These are phyloP conservation scores for Casuarina equisetifolia DNA, from an alignment of 306 rosid species.

Conservation along the genomic window DNA sequence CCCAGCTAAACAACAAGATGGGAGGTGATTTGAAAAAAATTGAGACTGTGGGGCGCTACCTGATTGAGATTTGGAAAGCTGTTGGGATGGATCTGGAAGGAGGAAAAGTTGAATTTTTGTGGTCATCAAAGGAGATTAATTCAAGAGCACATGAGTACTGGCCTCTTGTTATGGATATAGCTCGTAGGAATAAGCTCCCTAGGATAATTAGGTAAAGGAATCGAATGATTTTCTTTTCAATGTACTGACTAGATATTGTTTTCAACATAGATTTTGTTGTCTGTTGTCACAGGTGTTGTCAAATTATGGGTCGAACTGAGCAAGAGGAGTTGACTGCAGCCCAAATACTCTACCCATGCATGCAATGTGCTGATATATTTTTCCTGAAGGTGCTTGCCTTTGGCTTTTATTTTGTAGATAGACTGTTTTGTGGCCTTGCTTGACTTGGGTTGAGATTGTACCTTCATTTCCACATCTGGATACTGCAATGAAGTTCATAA, in stretches of 20 bases:
- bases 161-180: constrained; percentile 89
- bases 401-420: background rate
- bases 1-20: constrained; percentile 82
- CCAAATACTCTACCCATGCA: constrained; percentile 88
- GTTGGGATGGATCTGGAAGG: constrained; percentile 69
- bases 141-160: constrained; percentile 69
- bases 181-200: constrained; percentile 67
- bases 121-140: constrained; percentile 84
- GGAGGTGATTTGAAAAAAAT: constrained; percentile 85
- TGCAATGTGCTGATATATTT: constrained; percentile 97
- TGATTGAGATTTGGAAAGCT: constrained; percentile 87
- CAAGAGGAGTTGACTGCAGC: constrained; percentile 77
- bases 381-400: constrained; percentile 61
- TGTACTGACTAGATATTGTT: background rate
- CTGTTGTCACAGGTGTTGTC: constrained; percentile 63
- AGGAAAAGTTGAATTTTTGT: constrained; percentile 88
- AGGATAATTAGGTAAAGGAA: constrained; percentile 61
- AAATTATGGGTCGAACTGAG: constrained; percentile 85
- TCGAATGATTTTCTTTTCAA: background rate
- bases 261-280: background rate
- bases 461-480: background rate
- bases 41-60: constrained; percentile 59
- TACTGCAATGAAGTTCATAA: background rate
- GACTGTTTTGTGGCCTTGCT: background rate
- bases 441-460: background rate